Conservation (phyloP, 805 yeast species). For the Lipomyces sp. region DNA sequence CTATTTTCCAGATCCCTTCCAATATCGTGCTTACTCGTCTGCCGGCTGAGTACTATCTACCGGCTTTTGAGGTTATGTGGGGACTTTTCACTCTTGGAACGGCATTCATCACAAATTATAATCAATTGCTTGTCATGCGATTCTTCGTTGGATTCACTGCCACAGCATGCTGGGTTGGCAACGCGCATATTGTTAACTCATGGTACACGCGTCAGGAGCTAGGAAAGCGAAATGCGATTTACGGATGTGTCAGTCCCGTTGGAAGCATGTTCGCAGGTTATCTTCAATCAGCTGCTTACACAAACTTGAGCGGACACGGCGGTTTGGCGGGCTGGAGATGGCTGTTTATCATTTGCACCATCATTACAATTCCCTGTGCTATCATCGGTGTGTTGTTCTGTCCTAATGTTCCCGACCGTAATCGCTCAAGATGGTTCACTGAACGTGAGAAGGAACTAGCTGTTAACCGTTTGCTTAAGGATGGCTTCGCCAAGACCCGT, state of each 20-base stretch:
- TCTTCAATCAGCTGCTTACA: constrained; percentile 60
- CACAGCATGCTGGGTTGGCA: constrained; percentile 52
- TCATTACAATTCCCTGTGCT: constrained; percentile 63
- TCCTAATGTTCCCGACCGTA: constrained; percentile 70
- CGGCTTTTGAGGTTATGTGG: constrained; percentile 50
- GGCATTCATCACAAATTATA: constrained; percentile 42
- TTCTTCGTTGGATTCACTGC: constrained; percentile 51
- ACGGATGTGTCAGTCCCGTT: constrained; percentile 64
- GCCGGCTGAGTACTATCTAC: constrained; percentile 52
- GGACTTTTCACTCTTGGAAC: constrained; percentile 41
- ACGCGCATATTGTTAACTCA: constrained; percentile 48
- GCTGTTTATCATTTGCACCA: constrained; percentile 71
- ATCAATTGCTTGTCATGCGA: constrained; percentile 45
- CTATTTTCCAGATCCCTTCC: constrained; percentile 50
- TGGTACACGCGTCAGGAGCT: constrained; percentile 64
- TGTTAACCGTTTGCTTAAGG: constrained; percentile 49
- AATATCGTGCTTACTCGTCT: constrained; percentile 48
- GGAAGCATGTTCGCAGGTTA: constrained; percentile 67
- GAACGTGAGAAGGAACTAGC: constrained; percentile 63
- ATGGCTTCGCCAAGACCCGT: constrained; percentile 29
- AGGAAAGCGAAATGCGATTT: constrained; percentile 62
- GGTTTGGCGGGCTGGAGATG: constrained; percentile 75
- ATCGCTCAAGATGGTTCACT: constrained; percentile 56
- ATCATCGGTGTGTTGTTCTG: constrained; percentile 58
- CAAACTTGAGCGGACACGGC: constrained; percentile 52